Evolutionary conservation across 139 green algal genomes (phyloP).

Genomic region (Limnomonas spitsbergensis): DNA sequence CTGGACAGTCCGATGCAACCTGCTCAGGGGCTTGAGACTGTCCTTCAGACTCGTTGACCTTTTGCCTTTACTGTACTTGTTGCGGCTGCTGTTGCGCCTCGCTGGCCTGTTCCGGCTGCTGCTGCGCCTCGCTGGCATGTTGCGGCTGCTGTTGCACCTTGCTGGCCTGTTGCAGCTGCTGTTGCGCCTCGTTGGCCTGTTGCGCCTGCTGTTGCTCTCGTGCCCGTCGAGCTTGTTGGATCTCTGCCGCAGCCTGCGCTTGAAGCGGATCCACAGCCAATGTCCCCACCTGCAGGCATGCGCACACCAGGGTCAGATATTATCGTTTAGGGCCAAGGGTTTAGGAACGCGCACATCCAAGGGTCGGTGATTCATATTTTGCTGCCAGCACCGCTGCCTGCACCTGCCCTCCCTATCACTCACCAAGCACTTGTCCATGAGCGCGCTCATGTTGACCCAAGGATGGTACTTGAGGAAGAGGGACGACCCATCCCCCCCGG

Average conservation of each 20-base stretch:
- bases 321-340: no score
- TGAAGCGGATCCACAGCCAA: background rate
- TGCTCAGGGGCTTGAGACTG: no score
- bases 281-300: no score
- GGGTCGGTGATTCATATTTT: no score
- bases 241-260: background rate
- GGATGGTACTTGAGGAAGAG: slow-evolving; percentile 89
- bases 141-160: background rate
- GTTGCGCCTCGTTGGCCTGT: background rate
- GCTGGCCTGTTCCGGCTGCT: no score
- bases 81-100: no score
- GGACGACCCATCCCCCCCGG: slow-evolving; percentile 79
- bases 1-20: no score
- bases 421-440: slow-evolving; percentile 38
- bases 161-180: background rate
- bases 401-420: background rate
- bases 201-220: background rate
- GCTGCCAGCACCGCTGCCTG: background rate
- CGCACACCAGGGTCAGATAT: no score
- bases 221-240: background rate
- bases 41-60: no score
- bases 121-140: no score
- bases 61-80: no score
- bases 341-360: no score
- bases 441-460: slow-evolving; percentile 34